Base-by-base conservation (phyloP, 164 flowering plant genomes). In the Stephania cephalantha region DNA sequence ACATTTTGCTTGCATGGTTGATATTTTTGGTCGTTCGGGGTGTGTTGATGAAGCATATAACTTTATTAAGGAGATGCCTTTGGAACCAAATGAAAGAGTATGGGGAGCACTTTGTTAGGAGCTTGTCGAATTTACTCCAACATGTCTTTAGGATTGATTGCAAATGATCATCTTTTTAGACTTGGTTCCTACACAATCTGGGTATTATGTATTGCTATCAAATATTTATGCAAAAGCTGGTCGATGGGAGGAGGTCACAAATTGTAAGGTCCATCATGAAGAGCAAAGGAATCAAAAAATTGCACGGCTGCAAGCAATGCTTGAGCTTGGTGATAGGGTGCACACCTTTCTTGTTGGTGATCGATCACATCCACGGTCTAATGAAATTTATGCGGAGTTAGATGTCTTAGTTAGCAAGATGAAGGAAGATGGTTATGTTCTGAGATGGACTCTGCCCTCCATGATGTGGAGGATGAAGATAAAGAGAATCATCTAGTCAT, bases 391-490 rank as follows among this genome's bases (percentile, higher is more conserved):
- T 68, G 75, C 78, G 2, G 79, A 82, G 77, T 77, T 85, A 65
- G 82, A 83, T 72, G 72, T 80, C 7, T 76, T 85, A 69, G 44
- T 83, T 29, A 76, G 84, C 46, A 85, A 83, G 71, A 83, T 85
- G 80, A 83, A 80, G 73, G 87, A 80, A 75, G 76, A 61, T 29
- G 87, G 87, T 30, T 85, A 85, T 79, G 78, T 80, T 63, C 87
- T 35, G 83, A 82, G 76, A 83, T 77, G 18, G 78, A 82, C 30
- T 76, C 76, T 68, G 85, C 85, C 2, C 83, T 85, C 58, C 87
- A 81, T 77, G 84, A 85, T 72, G 81, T 85, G 29, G 87, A 85
- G 76, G 87, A 85, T 78, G 87, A 83, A 69, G 87, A 85, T n/a
- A 83, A 83, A 73, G 86, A 80, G 55, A 9, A 76, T n/a, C 87